Conservation (phyloP, 2,329 filamentous ascomycete genomes). For the Calonectria pauciramosa region DNA sequence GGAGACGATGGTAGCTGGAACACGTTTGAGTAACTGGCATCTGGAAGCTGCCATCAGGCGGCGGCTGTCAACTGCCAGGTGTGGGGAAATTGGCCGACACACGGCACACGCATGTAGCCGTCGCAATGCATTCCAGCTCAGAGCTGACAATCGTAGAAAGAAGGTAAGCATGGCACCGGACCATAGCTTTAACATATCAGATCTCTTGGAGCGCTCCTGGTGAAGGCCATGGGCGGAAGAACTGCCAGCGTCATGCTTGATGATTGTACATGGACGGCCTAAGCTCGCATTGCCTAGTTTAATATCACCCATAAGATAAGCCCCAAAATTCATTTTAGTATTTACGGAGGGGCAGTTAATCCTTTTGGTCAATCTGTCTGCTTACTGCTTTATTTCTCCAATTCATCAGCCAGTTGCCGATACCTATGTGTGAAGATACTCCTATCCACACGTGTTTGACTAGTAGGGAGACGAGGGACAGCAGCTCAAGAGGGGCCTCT, state of each 20-base stretch:
- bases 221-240: not conserved
- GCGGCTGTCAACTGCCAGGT: conserved; percentile 35
- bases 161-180: conserved; percentile 7
- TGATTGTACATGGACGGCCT: not conserved
- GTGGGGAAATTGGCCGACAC: conserved; percentile 36
- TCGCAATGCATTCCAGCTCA: conserved; percentile 47
- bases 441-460: not conserved
- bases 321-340: not conserved
- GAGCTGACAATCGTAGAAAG: not conserved
- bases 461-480: not conserved
- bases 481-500: not conserved
- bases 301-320: not conserved
- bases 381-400: not conserved
- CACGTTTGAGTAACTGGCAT: conserved; percentile 33
- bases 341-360: not conserved
- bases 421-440: not conserved
- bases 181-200: not conserved
- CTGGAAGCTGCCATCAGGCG: conserved; percentile 42
- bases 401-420: not conserved
- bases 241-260: not conserved
- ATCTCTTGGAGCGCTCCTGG: not conserved
- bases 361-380: too few relatives aligned
- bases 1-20: conserved; percentile 14
- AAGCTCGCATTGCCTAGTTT: not conserved
- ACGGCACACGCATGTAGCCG: conserved; percentile 29